Evolutionary conservation across 306 rosid genomes (phyloP).

Genomic region (Cucurbita moschata): DNA sequence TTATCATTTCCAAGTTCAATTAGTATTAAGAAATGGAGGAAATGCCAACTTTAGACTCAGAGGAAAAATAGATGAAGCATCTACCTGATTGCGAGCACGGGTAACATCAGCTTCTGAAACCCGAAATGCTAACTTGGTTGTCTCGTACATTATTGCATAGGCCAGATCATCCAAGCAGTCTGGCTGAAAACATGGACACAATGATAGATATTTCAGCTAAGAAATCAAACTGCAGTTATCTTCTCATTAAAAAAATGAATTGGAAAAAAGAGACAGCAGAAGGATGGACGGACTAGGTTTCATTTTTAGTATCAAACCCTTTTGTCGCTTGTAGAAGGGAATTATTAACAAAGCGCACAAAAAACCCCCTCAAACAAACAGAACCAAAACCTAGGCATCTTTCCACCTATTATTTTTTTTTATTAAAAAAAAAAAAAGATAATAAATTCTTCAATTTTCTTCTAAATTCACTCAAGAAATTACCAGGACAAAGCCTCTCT

Average conservation of each 20-base stretch:
- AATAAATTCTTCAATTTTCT: not conserved
- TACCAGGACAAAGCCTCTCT: not conserved
- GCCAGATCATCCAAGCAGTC: slow-evolving; percentile 69
- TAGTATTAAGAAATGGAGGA: not conserved
- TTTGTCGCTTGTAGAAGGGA: not conserved
- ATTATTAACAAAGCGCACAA: not conserved
- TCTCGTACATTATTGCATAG: slow-evolving; percentile 73
- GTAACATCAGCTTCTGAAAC: slow-evolving; percentile 73
- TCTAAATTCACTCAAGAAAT: not conserved
- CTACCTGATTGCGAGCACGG: slow-evolving; percentile 87
- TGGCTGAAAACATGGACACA: slow-evolving; percentile 26
- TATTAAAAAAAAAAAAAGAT: not conserved
- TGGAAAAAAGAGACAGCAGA: not conserved
- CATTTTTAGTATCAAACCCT: not conserved
- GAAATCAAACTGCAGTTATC: not conserved
- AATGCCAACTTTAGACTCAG: not conserved
- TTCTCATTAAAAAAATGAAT: not conserved
- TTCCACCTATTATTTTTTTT: not conserved
- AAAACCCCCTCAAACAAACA: not conserved
- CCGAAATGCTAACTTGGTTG: slow-evolving; percentile 60
- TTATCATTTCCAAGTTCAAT: not conserved
- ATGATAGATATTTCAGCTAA: not conserved
- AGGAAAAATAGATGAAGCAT: not conserved
- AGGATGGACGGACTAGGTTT: not conserved
- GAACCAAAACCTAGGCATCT: not conserved